Base-by-base conservation (phyloP, 768 basidiomycete species). In the Hemileccinum impolitum region DNA sequence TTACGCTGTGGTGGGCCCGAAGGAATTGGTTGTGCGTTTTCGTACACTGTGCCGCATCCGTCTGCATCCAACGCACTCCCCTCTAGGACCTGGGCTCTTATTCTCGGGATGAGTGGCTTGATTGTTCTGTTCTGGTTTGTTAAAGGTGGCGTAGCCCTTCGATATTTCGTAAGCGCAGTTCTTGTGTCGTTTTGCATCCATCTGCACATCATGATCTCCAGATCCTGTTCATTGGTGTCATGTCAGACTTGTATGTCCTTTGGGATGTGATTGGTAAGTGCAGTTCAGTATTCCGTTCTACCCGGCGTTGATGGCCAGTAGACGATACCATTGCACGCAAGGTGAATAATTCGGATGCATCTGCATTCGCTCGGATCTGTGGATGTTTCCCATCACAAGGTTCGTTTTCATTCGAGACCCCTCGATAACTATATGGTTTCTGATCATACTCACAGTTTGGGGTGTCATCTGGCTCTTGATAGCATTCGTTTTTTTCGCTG, bases 1-100 rank as follows among this genome's bases (percentile, higher is more conserved):
- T 94, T 57, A 93, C 90, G 1, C 75, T 94, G 3, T 95, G 90
- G 89, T 90, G 89, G 88, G 87, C 88, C 8, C 74, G 86, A 42
- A 75, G 72, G 54, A 88, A 87, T 61, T 76, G 80, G 74, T 56
- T 94, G 86, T 89, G 55, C 59, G 84, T 70, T 11, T 21, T 37
- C 34, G 23, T 17, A 9, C 6, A 28, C 28, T 11, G n/a, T 9
- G 3, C n/a, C 30, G n/a, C 12, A 11, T 32, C 31, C 30, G 31
- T 31, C 19, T 18, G 4, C 17, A 32, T 39, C 15, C 9, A 26
- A 43, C 30, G 43, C 35, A 37, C 7, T 2, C 17, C 18, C 13
- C 18, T 19, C 11, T 41, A 90, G 90, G 52, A 85, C 89, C 5
- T 93, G 90, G 89, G 57, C 75, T 1, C 74, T 93, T 18, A 88